Conservation (phyloP, 2,329 filamentous ascomycete species). For the Trichoderma brevicompactum region DNA sequence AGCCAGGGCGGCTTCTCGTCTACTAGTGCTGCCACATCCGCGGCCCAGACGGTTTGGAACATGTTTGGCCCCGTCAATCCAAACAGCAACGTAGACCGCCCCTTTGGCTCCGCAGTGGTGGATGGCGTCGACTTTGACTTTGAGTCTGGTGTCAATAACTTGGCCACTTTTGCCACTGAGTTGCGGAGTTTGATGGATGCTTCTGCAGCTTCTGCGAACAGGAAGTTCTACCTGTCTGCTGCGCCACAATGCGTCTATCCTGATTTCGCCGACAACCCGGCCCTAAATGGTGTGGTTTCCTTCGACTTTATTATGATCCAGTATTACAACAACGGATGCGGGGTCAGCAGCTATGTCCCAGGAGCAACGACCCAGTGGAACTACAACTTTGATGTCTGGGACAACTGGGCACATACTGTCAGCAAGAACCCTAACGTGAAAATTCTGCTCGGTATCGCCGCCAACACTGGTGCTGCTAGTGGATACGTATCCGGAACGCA, state of each 20-base stretch:
- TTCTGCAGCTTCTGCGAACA: conserved; percentile 45
- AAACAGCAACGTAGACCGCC: conserved; percentile 56
- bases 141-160: conserved; percentile 63
- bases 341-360: conserved; percentile 54
- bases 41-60: conserved; percentile 68
- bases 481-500: conserved; percentile 57
- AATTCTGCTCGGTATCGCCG: conserved; percentile 65
- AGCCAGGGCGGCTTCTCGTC: too few relatives aligned
- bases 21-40: conserved; percentile 53
- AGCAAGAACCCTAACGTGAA: conserved; percentile 64
- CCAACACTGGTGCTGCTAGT: conserved; percentile 56
- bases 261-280: conserved; percentile 58
- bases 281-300: conserved; percentile 58
- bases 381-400: conserved; percentile 68
- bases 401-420: conserved; percentile 62
- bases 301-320: conserved; percentile 67
- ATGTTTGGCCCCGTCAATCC: conserved; percentile 65
- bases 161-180: conserved; percentile 62
- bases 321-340: conserved; percentile 73
- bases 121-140: conserved; percentile 82
- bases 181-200: conserved; percentile 61
- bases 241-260: conserved; percentile 72
- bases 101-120: conserved; percentile 67
- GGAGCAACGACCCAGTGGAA: conserved; percentile 52
- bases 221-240: conserved; percentile 65